Conservation (phyloP, 371 early-diverging fungal species). For the Zancudomyces culisetae region DNA sequence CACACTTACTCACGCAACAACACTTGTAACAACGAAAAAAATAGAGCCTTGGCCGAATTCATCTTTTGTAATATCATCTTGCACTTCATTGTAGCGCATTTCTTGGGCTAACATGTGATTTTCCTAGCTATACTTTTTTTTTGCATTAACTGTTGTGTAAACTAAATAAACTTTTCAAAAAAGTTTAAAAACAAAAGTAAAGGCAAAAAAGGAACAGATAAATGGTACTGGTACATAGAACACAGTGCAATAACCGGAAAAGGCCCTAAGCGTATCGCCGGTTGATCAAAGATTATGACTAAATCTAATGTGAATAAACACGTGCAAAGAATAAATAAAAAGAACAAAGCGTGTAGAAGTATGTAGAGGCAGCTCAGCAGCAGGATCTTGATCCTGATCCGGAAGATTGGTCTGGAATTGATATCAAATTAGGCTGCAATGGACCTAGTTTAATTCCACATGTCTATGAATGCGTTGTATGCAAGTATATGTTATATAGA, state of each 20-base stretch:
- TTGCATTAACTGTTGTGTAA: too few species aligned
- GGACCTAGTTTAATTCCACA: conserved; percentile 26
- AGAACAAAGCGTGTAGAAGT: too few species aligned
- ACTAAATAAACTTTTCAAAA: too few species aligned
- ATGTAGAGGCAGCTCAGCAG: too few species aligned
- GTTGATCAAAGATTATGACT: too few species aligned
- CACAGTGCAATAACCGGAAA: too few species aligned
- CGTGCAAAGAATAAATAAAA: too few species aligned
- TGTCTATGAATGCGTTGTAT: conserved; percentile 6
- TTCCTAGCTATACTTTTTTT: background rate
- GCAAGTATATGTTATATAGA: background rate
- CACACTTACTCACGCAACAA: too few species aligned
- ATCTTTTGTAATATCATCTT: conserved; percentile 42
- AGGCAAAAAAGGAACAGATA: background rate
- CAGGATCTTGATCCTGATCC: background rate
- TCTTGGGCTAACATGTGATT: conserved; percentile 37
- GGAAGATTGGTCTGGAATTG: conserved; percentile 9
- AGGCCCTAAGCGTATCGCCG: too few species aligned
- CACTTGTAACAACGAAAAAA: too few species aligned
- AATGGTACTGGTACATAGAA: background rate
- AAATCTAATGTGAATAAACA: too few species aligned
- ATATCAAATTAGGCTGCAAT: conserved; percentile 18
- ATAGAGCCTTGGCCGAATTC: conserved; percentile 55
- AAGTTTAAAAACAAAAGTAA: background rate
- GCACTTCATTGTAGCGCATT: conserved; percentile 58